phyloP scores from a whole-genome alignment of 257 asterid genomes.

The Solanum medicagineum region DNA sequence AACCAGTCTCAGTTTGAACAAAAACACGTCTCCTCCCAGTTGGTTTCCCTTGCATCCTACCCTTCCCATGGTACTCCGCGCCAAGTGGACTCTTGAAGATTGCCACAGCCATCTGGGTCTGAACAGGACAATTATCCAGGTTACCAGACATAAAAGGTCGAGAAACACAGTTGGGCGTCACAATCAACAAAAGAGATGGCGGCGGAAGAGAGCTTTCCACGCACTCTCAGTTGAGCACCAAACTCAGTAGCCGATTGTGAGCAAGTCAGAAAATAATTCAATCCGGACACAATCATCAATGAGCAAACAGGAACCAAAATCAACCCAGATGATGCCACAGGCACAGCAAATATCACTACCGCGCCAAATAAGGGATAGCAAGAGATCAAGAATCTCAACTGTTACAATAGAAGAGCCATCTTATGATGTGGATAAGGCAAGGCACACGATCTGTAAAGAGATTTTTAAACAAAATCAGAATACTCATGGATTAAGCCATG shows the following conservation, averaged over 20 bases:
- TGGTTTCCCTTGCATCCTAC: constrained; percentile 48
- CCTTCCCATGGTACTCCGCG: constrained; percentile 57
- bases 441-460: constrained; percentile 24
- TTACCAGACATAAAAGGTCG: constrained; percentile 61
- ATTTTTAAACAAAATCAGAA: background rate
- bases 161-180: constrained; percentile 19
- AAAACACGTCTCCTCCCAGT: constrained; percentile 71
- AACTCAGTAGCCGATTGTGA: constrained; percentile 41
- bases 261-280: constrained; percentile 6
- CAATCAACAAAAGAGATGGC: constrained; percentile 56
- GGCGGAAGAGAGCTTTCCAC: constrained; percentile 35
- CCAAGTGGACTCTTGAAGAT: constrained; percentile 62
- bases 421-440: constrained; percentile 9
- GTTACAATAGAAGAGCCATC: constrained; percentile 42
- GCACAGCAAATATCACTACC: background rate
- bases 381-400: constrained; percentile 12
- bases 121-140: constrained; percentile 66
- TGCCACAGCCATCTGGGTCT: constrained; percentile 94
- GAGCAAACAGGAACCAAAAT: constrained; percentile 8
- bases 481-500: background rate
- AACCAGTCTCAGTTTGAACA: constrained; percentile 86
- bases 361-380: background rate
- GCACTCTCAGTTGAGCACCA: constrained; percentile 37
- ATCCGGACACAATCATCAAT: constrained; percentile 35
- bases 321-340: constrained; percentile 5